A percentile compares a stretch with the other conserved stretches of the same genome.
Evolutionary conservation across 345 rosid genomes (phyloP).

Genomic region (Eutrema yunnanense): DNA sequence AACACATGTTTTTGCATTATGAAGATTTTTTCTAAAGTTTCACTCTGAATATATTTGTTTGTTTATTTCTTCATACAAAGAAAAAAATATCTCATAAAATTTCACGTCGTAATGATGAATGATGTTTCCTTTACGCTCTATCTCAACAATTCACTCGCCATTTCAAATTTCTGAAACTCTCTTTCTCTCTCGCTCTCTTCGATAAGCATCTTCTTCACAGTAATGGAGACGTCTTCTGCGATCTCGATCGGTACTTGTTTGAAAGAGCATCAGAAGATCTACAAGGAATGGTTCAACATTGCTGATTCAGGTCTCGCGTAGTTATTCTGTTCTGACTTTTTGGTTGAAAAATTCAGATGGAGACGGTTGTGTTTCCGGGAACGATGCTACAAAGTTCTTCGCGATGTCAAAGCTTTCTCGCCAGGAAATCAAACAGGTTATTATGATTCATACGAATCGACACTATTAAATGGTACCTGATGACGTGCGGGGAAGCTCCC

Average conservation of each 20-base stretch:
- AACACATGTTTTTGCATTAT: too few species aligned
- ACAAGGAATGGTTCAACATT: constrained; percentile 68
- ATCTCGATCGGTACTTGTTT: constrained; percentile 36
- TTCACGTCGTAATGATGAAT: background rate
- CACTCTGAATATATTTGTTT: too few species aligned
- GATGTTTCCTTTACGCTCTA: background rate
- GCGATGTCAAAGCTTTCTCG: too few species aligned
- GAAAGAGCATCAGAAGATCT: constrained; percentile 68
- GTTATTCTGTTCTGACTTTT: background rate
- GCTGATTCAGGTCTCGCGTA: constrained; percentile 57
- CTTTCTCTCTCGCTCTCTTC: background rate
- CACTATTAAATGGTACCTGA: too few species aligned
- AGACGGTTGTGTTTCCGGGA: constrained; percentile 79
- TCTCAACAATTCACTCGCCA: background rate
- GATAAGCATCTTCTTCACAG: background rate
- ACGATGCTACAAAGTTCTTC: constrained; percentile 78
- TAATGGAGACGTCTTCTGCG: constrained; percentile 46
- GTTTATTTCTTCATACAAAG: too few species aligned
- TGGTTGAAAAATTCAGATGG: constrained; percentile 38
- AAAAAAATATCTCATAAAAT: too few species aligned
- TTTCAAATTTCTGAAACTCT: constrained; percentile 26
- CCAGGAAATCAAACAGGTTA: too few species aligned
- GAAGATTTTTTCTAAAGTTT: too few species aligned
- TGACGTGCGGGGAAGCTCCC: too few species aligned
- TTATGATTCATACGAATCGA: too few species aligned